Base-by-base conservation (phyloP, 257 asterid species). In the Nicotiana attenuata region DNA sequence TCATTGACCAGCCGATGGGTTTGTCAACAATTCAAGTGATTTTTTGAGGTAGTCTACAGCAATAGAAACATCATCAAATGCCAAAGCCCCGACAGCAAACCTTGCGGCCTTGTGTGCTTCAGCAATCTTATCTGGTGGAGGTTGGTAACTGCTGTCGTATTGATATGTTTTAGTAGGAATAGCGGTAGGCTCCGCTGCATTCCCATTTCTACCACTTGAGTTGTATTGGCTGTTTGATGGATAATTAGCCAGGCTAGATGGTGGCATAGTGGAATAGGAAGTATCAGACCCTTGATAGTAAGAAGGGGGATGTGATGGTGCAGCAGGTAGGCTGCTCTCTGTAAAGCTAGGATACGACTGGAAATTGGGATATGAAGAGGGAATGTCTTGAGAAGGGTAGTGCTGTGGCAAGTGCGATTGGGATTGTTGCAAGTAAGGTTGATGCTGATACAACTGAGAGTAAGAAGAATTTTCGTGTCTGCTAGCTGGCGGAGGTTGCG, bases 91-190 rank as follows among this genome's bases (percentile, higher is more conserved):
- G 28, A 93, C 93, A 2, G 97, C 98, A 89, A 91, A 94, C 85
- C 97, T 91, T 1, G 97, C 97, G 11, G 97, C 93, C 91, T 94
- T 92, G 89, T 91, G 98, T 73, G 98, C 97, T 88, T 94, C 98
- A 7, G 96, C 89, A 28, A 94, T 87, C 85, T 90, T 91, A 81
- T 94, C 98, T 0, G 96, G 93, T 47, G 97, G 84, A 84, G 97
- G 98, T 88, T 89, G 91, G 91, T 90, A 92, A 59, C 50, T 91
- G 88, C 94, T 88, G 84, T 94, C 96, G 17, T 93, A 92, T 81
- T 91, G 91, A 45, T 88, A 94, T 35, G 87, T 81, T 59, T 88
- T 87, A 1, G 83, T 9, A 31, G 82, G 31, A 2, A 91, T 76
- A 24, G 89, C 87, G 15, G 89, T 53, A 76, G 83, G 88, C 79